Percentiles rank a stretch among this genome's conserved stretches.
phyloP scores from a whole-genome alignment of 306 rosid genomes.

The Astragalus membranaceus region DNA sequence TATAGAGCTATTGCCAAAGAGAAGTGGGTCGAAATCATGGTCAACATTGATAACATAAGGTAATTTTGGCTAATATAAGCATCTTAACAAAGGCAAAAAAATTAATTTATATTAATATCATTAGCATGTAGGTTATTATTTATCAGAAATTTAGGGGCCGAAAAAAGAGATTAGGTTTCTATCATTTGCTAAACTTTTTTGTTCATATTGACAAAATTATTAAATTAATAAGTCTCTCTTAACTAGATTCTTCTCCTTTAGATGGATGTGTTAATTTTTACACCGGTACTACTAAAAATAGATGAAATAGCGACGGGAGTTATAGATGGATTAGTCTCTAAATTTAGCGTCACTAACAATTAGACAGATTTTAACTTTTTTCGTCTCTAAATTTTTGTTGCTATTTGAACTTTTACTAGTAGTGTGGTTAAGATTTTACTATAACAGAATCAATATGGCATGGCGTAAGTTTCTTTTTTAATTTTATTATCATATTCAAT shows the following conservation, averaged over 20 bases:
- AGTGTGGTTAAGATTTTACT: no score
- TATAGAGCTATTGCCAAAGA: constrained; percentile 43
- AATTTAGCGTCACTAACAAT: no score
- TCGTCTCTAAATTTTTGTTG: no score
- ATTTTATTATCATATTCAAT: no score
- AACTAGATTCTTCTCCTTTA: background rate
- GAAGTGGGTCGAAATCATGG: constrained; percentile 64
- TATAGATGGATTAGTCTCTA: no score
- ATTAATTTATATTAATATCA: background rate
- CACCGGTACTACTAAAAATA: no score
- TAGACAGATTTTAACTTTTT: no score
- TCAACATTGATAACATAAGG: constrained; percentile 85
- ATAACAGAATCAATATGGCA: no score
- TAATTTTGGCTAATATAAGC: constrained; percentile 1
- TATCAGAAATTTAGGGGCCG: background rate
- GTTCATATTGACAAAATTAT: background rate
- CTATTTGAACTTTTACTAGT: no score
- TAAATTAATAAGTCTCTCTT: background rate
- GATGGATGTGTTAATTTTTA: background rate
- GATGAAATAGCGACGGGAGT: no score
- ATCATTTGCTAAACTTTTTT: background rate
- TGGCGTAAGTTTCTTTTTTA: no score
- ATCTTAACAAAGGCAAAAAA: background rate
- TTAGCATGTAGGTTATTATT: background rate
- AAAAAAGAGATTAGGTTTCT: background rate